phyloP scores from a whole-genome alignment of 2,329 filamentous ascomycete genomes.

The Rutstroemia sp. region DNA sequence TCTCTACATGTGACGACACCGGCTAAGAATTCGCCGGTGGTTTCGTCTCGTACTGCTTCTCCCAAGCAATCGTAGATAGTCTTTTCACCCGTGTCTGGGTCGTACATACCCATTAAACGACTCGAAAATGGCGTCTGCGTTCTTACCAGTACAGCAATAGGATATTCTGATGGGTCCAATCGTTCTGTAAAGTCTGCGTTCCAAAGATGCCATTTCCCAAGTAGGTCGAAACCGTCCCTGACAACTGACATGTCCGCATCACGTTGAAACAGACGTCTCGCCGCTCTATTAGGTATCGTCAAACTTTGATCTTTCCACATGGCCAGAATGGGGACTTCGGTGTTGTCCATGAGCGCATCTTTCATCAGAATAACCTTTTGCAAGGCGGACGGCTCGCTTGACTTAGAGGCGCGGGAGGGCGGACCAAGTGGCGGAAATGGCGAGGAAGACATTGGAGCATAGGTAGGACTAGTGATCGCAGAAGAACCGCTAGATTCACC shows the following conservation, averaged over 20 bases:
- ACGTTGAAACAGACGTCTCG: slow-evolving; percentile 42
- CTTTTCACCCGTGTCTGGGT: slow-evolving; percentile 43
- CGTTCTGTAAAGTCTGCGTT: slow-evolving; percentile 56
- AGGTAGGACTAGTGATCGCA: slow-evolving; percentile 41
- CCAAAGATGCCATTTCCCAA: slow-evolving; percentile 54
- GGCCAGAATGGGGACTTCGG: slow-evolving; percentile 65
- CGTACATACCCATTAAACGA: slow-evolving; percentile 55
- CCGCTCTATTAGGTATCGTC: slow-evolving; percentile 58
- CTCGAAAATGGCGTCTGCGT: slow-evolving; percentile 53
- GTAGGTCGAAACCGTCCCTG: slow-evolving; percentile 46
- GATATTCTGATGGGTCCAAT: slow-evolving; percentile 53
- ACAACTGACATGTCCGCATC: slow-evolving; percentile 33
- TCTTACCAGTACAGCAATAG: slow-evolving; percentile 56
- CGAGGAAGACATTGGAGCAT: slow-evolving; percentile 45
- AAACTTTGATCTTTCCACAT: slow-evolving; percentile 78
- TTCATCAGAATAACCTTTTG: slow-evolving; percentile 71
- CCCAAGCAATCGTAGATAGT: slow-evolving; percentile 59
- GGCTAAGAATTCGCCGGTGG: slow-evolving; percentile 64
- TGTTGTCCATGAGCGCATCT: slow-evolving; percentile 68
- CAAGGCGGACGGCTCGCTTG: slow-evolving; percentile 55
- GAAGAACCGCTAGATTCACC: slow-evolving; percentile 28
- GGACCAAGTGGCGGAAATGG: slow-evolving; percentile 63
- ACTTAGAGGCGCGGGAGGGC: slow-evolving; percentile 46
- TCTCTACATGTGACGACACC: slow-evolving; percentile 56
- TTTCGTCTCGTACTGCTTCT: slow-evolving; percentile 58